Conservation (phyloP, 1,284 basidiomycete genomes). For the Phenoliferia sp. region DNA sequence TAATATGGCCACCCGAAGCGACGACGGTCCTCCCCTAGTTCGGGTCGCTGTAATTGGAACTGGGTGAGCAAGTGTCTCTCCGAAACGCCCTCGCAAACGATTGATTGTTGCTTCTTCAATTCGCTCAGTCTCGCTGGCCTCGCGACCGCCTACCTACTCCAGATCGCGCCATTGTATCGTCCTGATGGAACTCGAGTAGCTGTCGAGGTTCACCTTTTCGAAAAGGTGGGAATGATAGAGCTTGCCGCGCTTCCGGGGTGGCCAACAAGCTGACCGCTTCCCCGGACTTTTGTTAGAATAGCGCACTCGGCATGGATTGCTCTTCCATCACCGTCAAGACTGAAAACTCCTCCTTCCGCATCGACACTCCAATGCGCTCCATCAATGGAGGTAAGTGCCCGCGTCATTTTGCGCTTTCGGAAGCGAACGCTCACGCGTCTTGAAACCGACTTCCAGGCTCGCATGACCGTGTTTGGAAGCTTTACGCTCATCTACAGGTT, state of each 20-base stretch:
- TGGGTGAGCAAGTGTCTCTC: constrained; percentile 7
- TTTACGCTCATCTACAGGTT: constrained; percentile 59
- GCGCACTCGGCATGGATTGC: constrained; percentile 25
- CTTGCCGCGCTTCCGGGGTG: not conserved
- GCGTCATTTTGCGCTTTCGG: not conserved
- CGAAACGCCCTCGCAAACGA: not conserved
- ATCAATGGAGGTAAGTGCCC: constrained; percentile 64
- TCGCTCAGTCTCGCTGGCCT: constrained; percentile 57
- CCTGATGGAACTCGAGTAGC: constrained; percentile 42
- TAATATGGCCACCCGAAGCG: not conserved
- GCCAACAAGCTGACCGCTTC: not conserved
- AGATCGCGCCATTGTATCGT: constrained; percentile 35
- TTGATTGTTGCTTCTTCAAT: not conserved
- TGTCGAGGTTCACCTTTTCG: constrained; percentile 65
- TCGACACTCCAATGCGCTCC: constrained; percentile 72
- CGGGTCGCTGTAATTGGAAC: constrained; percentile 26
- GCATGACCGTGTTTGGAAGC: constrained; percentile 60
- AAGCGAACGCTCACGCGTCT: not conserved
- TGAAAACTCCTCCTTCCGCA: constrained; percentile 46
- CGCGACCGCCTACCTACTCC: constrained; percentile 59
- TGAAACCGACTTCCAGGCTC: constrained; percentile 51
- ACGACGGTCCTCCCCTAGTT: not conserved
- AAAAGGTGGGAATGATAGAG: constrained; percentile 54
- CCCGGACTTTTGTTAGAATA: constrained; percentile 6
- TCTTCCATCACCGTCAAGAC: constrained; percentile 20